Base-by-base conservation (phyloP, 805 yeast genomes). In the Scheffersomyces coipomensis region DNA sequence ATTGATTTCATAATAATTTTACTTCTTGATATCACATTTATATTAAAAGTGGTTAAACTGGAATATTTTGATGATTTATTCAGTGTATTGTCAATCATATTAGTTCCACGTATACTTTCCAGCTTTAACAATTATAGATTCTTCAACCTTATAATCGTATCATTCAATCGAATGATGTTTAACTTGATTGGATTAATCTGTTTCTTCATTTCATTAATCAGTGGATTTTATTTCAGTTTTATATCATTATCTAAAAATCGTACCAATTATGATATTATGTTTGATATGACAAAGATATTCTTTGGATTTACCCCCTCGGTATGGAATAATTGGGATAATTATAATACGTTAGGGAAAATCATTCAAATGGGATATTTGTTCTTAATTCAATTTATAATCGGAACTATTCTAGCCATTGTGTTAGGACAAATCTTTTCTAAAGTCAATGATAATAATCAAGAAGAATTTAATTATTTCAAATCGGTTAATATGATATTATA, bases 291-390 rank as follows among this genome's bases (percentile, higher is more conserved):
- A 33, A 74, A 75, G 51, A 62, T 78, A 3, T 66, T 78, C 44
- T 77, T 76, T 51, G 83, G 83, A 0, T 78, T 73, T 51, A 78
- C 83, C 1, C 82, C 83, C 0, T 75, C 81, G 0, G 81, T 78
- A 3, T 78, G 83, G 83, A 64, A 66, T 33, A 73, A 71, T 38
- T 77, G 82, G 82, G 56, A 62, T 26, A 59, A 64, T 37, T 78
- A 73, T 47, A 68, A 76, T 29, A 45, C 57, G 1, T 52, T 76
- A 29, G 83, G 83, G 0, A 61, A 73, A 26, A 45, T 57, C n/a
- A 62, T 76, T 17, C 70, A 74, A 41, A 61, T 78, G 51, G 63
- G 73, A n/a, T 78, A 73, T 49, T 61, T 78, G 19, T 76, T 76
- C 44, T 62, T 77, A 45, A 73, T 75, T 37, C 81, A 78, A 42